These are phyloP conservation scores for Fusarium abutilonis DNA, from an alignment of 2,329 filamentous ascomycete genomes.

Conservation along the genomic window DNA sequence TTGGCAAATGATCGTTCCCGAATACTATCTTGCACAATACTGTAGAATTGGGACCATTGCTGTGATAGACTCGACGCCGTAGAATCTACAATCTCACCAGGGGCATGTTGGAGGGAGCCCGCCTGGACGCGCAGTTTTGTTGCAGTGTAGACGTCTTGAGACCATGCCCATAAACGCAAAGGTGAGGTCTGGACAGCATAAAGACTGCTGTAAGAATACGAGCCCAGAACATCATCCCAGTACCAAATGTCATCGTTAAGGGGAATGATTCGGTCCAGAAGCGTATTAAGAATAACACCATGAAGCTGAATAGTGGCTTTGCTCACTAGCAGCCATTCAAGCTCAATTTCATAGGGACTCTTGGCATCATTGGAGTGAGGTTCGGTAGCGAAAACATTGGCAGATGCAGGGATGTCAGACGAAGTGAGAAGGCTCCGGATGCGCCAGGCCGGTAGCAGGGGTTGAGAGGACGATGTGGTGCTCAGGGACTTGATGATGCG, in stretches of 20 bases:
- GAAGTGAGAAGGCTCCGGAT: conserved; percentile 71
- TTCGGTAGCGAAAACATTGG: conserved; percentile 47
- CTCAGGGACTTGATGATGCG: conserved; percentile 76
- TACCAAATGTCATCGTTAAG: conserved; percentile 92
- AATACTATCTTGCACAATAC: conserved; percentile 79
- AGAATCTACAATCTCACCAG: conserved; percentile 50
- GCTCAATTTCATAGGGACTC: conserved; percentile 73
- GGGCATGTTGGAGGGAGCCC: conserved; percentile 44
- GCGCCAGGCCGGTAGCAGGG: conserved; percentile 67
- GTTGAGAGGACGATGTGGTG: conserved; percentile 70
- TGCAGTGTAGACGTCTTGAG: conserved; percentile 74
- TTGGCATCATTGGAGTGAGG: conserved; percentile 46
- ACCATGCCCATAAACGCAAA: conserved; percentile 75
- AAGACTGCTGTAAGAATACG: conserved; percentile 78
- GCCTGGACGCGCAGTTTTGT: conserved; percentile 59
- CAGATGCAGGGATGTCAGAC: conserved; percentile 63
- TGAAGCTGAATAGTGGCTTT: conserved; percentile 95
- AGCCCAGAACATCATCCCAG: conserved; percentile 89
- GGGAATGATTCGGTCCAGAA: conserved; percentile 84
- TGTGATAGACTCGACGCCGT: conserved; percentile 55
- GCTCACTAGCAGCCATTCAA: conserved; percentile 90
- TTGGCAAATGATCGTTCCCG: conserved; percentile 75
- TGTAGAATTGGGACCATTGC: conserved; percentile 78
- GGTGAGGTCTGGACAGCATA: conserved; percentile 91
- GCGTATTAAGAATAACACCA: conserved; percentile 77